Evolutionary conservation across 208 protist genomes (phyloP), one percentile per base, ranked within the genome.

Genomic region (Leishmania martiniquensis): DNA sequence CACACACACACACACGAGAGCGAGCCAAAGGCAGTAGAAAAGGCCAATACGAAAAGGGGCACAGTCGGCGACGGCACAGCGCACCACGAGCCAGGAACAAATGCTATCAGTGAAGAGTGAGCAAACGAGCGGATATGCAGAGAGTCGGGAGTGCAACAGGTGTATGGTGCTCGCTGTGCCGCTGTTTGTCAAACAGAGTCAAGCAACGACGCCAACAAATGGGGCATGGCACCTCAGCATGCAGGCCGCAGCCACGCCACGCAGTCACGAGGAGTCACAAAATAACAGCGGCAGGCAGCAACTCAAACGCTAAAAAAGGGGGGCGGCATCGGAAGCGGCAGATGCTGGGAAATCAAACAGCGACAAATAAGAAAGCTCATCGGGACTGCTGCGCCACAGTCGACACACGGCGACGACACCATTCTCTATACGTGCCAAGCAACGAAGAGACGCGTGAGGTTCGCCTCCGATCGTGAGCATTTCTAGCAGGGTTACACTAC

Each of bases 401-500:
- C 6, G 37, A 22, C 42, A 32, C 17, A 69, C 63, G 22, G 42
- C 20, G 32, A 15, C 42, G 37, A 42, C 6, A 13, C 32, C 63
- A 20, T 22, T 32, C 9, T 10, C 39, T 69, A 20, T 1, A n/a
- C 39, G 63, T 69, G 7, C 39, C 25, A n/a, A 49, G 63, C 15
- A 12, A 20, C 9, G 10, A 29, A 51, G 22, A 42, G 20, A n/a
- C 20, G 25, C 20, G 9, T 51, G 63, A 69, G 42, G 39, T 22
- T 34, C 22, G n/a, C 13, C 7, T 49, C 44, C 34, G 1, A 42
- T 32, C n/a, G 4, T 17, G 15, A 67, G 45, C n/a, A 15, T 22
- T 47, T 3, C 63, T 42, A 34, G 42, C 9, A 29, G 17, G 44
- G 0, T 34, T 74, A 85, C n/a, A 77, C 79, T 3, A 87, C 77